These are phyloP conservation scores for Fraxinus sp. DNA, from an alignment of 305 asterid species.

Conservation along the genomic window DNA sequence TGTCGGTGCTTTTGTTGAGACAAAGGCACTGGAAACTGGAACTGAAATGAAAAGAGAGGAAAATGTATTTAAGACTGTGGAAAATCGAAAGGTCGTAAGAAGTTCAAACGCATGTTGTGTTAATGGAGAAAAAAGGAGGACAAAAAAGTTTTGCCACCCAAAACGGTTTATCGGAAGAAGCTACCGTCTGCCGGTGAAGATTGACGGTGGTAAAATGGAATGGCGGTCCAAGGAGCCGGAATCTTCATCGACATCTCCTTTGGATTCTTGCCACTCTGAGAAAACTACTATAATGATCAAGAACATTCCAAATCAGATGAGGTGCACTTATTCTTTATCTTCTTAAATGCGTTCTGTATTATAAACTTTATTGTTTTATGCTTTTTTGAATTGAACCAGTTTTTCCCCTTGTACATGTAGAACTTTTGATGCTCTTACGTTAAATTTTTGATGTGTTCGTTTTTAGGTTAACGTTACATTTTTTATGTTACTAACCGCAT, in stretches of 20 bases:
- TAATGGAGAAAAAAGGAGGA: neutral
- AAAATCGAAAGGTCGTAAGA: neutral
- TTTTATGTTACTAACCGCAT: neutral
- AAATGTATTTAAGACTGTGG: neutral
- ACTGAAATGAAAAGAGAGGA: neutral
- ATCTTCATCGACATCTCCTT: neutral
- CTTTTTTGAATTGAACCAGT: neutral
- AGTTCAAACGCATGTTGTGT: neutral
- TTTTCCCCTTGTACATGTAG: neutral
- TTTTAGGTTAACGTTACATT: neutral
- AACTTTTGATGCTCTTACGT: neutral
- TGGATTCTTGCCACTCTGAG: neutral
- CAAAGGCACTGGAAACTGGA: neutral
- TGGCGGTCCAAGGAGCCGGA: constrained; percentile 8
- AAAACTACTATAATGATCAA: constrained; percentile 41
- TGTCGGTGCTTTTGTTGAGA: neutral
- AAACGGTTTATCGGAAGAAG: neutral
- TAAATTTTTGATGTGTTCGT: neutral
- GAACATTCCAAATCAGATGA: constrained; percentile 39
- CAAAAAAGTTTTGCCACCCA: neutral
- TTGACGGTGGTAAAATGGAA: neutral
- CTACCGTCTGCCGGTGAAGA: neutral
- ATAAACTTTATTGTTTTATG: too few species aligned
- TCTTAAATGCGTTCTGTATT: neutral
- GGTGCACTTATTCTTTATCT: constrained; percentile 23